phyloP scores from a whole-genome alignment of 2,329 filamentous ascomycete species.

The Aspergillus alliaceus region DNA sequence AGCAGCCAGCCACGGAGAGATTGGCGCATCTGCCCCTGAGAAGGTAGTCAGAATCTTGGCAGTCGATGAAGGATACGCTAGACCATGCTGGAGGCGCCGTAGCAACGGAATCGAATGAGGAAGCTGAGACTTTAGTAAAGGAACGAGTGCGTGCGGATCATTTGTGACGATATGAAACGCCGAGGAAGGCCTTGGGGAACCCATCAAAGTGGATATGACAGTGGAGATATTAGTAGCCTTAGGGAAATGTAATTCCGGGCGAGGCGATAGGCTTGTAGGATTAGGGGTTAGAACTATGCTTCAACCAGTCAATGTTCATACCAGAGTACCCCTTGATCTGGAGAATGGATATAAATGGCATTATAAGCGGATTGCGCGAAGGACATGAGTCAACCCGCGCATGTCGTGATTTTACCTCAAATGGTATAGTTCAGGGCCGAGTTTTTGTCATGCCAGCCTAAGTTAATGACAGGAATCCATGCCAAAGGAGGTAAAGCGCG shows the following conservation, averaged over 20 bases:
- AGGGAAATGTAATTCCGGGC: neutral
- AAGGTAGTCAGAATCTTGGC: conserved; percentile 37
- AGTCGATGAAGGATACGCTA: conserved; percentile 31
- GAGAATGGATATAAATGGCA: neutral
- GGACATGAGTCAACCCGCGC: neutral
- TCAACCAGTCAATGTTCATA: neutral
- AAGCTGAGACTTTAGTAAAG: conserved; percentile 34
- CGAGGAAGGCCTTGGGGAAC: conserved; percentile 6
- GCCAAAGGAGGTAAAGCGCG: neutral
- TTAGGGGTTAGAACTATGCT: neutral
- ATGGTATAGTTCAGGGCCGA: neutral
- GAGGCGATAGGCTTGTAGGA: neutral
- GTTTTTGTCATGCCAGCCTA: neutral
- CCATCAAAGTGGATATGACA: conserved; percentile 12
- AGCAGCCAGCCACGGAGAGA: conserved; percentile 40
- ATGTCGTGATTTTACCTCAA: neutral
- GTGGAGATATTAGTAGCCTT: conserved; percentile 1
- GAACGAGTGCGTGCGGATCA: conserved; percentile 22
- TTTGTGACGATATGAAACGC: conserved; percentile 6
- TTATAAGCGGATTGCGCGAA: neutral
- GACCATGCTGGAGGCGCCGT: conserved; percentile 40
- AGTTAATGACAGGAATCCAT: neutral
- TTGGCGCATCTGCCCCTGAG: conserved; percentile 12
- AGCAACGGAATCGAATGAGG: conserved; percentile 39
- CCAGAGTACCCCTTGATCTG: neutral